A percentile compares a stretch with the other conserved stretches of the same genome.
These are phyloP conservation scores for Rostrohypoxylon terebratum DNA, from an alignment of 495 filamentous ascomycete genomes.

Conservation along the genomic window DNA sequence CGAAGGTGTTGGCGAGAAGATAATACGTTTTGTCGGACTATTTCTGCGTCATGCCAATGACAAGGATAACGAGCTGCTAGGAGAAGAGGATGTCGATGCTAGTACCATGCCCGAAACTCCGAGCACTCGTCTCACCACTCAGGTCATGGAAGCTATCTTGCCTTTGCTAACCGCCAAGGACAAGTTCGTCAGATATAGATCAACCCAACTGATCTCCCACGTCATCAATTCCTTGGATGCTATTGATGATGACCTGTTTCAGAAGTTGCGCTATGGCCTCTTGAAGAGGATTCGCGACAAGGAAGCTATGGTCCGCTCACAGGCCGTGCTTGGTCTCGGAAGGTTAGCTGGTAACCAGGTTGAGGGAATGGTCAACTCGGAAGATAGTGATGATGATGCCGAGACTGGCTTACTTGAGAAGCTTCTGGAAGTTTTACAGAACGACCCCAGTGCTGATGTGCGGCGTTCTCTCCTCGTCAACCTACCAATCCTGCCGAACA, in stretches of 20 bases:
- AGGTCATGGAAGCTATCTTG: slow-evolving; percentile 75
- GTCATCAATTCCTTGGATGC: slow-evolving; percentile 90
- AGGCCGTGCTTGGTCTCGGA: slow-evolving; percentile 91
- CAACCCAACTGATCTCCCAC: slow-evolving; percentile 88
- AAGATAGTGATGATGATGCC: slow-evolving; percentile 69
- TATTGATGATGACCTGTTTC: slow-evolving; percentile 89
- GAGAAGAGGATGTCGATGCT: slow-evolving; percentile 66
- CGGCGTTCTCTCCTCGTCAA: slow-evolving; percentile 89
- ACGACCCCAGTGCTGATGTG: slow-evolving; percentile 94
- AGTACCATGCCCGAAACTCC: slow-evolving; percentile 81
- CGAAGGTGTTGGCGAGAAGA: slow-evolving; percentile 87
- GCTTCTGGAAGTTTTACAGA: slow-evolving; percentile 91
- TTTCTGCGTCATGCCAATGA: slow-evolving; percentile 86
- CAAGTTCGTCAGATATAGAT: slow-evolving; percentile 89
- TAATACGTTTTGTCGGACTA: slow-evolving; percentile 83
- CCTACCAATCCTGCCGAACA: slow-evolving; percentile 79
- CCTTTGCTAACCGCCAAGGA: slow-evolving; percentile 84
- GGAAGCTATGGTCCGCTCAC: slow-evolving; percentile 88
- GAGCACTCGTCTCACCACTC: slow-evolving; percentile 76
- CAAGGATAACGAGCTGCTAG: slow-evolving; percentile 73
- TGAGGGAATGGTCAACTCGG: slow-evolving; percentile 77
- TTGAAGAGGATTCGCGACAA: slow-evolving; percentile 91
- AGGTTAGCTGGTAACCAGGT: slow-evolving; percentile 83
- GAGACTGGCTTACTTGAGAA: slow-evolving; percentile 76
- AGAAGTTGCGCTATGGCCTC: slow-evolving; percentile 78